Base-by-base conservation (phyloP, 176 grass and related monocot species). In the Oryza brachyantha region DNA sequence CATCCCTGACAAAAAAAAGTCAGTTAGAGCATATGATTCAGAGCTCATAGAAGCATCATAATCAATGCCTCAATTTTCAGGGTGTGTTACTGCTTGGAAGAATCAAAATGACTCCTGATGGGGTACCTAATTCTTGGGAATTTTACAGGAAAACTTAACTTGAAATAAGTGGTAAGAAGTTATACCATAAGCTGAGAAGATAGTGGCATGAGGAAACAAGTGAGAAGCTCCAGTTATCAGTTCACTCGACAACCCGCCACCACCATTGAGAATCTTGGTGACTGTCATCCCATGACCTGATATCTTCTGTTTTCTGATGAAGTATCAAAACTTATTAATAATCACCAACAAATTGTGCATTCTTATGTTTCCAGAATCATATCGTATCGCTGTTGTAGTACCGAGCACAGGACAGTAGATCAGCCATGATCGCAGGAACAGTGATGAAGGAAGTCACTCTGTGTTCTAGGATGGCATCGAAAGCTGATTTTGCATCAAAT, bases 401-500 rank as follows among this genome's bases (percentile, higher is more conserved):
- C 95, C 74, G 74, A 69, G 72, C 66, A 90, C 83, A 88, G 19
- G 73, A 90, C 31, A 98, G 62, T 66, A 94, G 80, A 75, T 94
- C 90, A 66, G 92, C 83, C 90, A 98, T 92, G 72, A 98, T 98
- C 10, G 89, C 64, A 22, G 95, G 95, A 45, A 97, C 92, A 1
- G 85, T 92, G 65, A 94, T 98, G 84, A 98, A 94, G 58, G 83
- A 98, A 72, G 92, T 92, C 77, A 98, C 95, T 45, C 76, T 58
- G 27, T 86, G 81, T 65, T 85, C 65, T 61, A 39, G 61, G 40
- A 94, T 90, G 27, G 82, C 52, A 24, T 83, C 38, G 36, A 94
- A 81, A 46, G 83, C 83, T 34, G 64, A 86, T 66, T 88, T 89
- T 55, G 90, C 57, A 17, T 89, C 90, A 63, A 98, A 98, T 69